Conservation (phyloP, 2,329 filamentous ascomycete genomes). For the Monilinia fructicola region DNA sequence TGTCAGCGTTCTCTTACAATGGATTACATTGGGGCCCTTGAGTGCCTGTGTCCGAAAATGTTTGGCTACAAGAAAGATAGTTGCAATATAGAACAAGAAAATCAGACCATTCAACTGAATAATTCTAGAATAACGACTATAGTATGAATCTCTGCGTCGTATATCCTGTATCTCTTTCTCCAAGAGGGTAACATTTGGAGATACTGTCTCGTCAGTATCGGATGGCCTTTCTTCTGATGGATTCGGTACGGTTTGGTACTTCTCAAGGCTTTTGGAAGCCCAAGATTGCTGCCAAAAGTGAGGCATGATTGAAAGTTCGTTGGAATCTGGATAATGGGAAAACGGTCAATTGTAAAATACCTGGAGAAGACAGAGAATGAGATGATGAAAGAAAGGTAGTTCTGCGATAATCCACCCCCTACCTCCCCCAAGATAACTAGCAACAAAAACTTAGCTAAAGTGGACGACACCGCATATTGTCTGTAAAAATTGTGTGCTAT, state of each 20-base stretch:
- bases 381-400: neutral
- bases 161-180: neutral
- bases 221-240: neutral
- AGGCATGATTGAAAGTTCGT: neutral
- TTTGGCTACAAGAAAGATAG: neutral
- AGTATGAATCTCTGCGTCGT: neutral
- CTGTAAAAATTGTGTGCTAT: neutral
- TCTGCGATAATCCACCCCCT: neutral
- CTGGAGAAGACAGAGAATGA: neutral
- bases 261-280: neutral
- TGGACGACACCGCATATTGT: neutral
- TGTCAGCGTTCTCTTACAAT: slow-evolving; percentile 2
- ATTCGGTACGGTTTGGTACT: slow-evolving; percentile 1
- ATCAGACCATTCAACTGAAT: neutral
- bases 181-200: neutral
- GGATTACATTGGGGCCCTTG: neutral
- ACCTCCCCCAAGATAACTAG: neutral
- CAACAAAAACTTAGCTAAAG: neutral
- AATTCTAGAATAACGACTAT: neutral
- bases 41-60: neutral
- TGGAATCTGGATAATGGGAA: neutral
- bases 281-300: neutral
- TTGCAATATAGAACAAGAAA: slow-evolving; percentile 7
- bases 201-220: neutral
- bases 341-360: neutral